A percentile compares a stretch with the other conserved stretches of the same genome.
phyloP scores from a whole-genome alignment of 306 rosid genomes.

The Sechiopsis laciniata region DNA sequence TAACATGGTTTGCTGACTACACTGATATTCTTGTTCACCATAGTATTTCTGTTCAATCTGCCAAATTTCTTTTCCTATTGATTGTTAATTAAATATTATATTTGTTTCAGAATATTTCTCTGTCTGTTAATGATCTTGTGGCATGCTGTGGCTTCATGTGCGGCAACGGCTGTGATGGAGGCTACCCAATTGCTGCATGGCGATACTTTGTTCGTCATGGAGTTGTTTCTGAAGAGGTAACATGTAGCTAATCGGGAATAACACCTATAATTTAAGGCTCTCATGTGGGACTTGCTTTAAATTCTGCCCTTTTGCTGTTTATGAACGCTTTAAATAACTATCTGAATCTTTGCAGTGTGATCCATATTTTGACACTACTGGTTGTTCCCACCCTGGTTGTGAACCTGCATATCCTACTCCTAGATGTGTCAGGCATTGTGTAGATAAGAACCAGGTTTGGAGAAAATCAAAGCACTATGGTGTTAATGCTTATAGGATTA shows the following conservation, averaged over 20 bases:
- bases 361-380: conserved; percentile 82
- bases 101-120: conserved; percentile 65
- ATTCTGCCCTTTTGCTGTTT: neutral
- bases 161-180: conserved; percentile 87
- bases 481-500: conserved; percentile 53
- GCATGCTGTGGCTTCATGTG: conserved; percentile 95
- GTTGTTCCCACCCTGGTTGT: conserved; percentile 97
- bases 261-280: neutral
- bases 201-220: conserved; percentile 66
- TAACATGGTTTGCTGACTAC: conserved; percentile 39
- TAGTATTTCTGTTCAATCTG: neutral
- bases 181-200: conserved; percentile 80
- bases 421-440: conserved; percentile 66
- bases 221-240: conserved; percentile 94
- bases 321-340: conserved; percentile 1
- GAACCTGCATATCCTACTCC: conserved; percentile 82
- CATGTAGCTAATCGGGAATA: neutral
- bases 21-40: conserved; percentile 16
- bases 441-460: conserved; percentile 61
- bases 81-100: conserved; percentile 23
- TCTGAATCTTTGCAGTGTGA: conserved; percentile 54
- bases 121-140: conserved; percentile 79
- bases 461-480: conserved; percentile 69
- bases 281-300: neutral
- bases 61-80: neutral